A percentile compares a stretch with the other conserved stretches of the same genome.
These are phyloP conservation scores for Cercophora sp. DNA, from an alignment of 495 filamentous ascomycete species.

Conservation along the genomic window DNA sequence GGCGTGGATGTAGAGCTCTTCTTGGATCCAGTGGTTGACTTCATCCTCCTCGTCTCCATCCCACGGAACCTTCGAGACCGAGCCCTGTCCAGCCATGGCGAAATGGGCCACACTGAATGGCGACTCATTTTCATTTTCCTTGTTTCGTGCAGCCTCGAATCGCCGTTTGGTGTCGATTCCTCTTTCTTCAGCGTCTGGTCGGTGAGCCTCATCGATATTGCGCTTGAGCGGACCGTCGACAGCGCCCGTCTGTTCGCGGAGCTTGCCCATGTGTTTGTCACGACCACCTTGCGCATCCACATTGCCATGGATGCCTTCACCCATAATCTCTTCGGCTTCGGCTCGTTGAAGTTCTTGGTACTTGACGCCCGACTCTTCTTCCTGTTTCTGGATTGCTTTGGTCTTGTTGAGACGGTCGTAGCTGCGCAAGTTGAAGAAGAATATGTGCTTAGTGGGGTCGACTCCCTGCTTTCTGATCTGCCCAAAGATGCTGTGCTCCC, in stretches of 20 bases:
- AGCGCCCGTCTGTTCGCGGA: conserved; percentile 36
- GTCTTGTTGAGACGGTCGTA: conserved; percentile 90
- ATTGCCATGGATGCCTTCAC: conserved; percentile 62
- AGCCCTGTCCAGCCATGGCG: conserved; percentile 69
- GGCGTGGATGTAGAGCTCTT: conserved; percentile 90
- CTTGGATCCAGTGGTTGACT: conserved; percentile 82
- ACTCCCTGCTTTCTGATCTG: conserved; percentile 74
- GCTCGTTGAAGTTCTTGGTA: conserved; percentile 84
- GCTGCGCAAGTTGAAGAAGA: conserved; percentile 84
- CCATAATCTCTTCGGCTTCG: conserved; percentile 81
- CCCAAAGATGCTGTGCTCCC: conserved; percentile 82
- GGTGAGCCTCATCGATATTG: conserved; percentile 48
- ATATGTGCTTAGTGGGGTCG: conserved; percentile 76
- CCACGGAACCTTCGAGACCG: conserved; percentile 68
- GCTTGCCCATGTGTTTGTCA: conserved; percentile 39
- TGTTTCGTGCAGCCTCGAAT: conserved; percentile 58
- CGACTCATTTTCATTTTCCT: conserved; percentile 42
- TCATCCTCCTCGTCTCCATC: conserved; percentile 65
- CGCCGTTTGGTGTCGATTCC: conserved; percentile 52
- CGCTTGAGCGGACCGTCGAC: conserved; percentile 34
- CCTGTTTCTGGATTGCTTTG: conserved; percentile 59
- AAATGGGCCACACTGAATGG: conserved; percentile 71
- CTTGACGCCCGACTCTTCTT: conserved; percentile 72
- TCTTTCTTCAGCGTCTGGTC: conserved; percentile 50
- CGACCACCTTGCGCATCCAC: conserved; percentile 40